Base-by-base conservation (phyloP, 805 yeast species). In the Jamesozyma gamospora region DNA sequence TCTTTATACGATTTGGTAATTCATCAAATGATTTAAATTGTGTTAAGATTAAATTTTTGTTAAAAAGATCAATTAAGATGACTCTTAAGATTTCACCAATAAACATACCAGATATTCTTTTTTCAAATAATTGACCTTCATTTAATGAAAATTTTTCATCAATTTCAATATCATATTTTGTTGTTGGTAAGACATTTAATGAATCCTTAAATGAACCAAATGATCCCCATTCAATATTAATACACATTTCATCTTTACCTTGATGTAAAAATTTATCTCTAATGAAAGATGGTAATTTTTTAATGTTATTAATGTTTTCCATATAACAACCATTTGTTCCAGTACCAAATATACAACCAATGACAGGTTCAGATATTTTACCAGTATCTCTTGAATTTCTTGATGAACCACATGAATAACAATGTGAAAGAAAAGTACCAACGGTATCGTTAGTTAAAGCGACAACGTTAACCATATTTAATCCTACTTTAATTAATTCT, bases 201-300 rank as follows among this genome's bases (percentile, higher is more conserved):
- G 75, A 79, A 56, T 90, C 90, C 63, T 90, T 97, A 54, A 88
- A 90, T 31, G 96, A 85, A 47, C 97, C 97, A 54, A 88, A 90
- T 32, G 96, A 86, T 46, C 97, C 97, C 96, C 97, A 92, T 64
- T 92, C 98, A 34, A 96, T 88, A 66, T 88, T 88, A 52, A 88
- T 73, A 46, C 86, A 82, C 96, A 88, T 88, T 46, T 79, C 77
- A 2, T 70, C 67, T 38, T 71, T 69, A 28, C 76, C 79, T 37
- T 64, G 56, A 39, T 56, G 63, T 16, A 56, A 37, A 51, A 72
- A 62, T 16, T 56, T 58, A 19, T 54, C 62, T 34, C 62, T 61
- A 12, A 62, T 41, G 27, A 66, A 62, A 2, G 72, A 69, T n/a
- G 77, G 74, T 45, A 88, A 68, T 63, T 92, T 90, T 40, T 73